Conservation (phyloP, 176 grass and related monocot genomes). For the Saccharum spontaneum region DNA sequence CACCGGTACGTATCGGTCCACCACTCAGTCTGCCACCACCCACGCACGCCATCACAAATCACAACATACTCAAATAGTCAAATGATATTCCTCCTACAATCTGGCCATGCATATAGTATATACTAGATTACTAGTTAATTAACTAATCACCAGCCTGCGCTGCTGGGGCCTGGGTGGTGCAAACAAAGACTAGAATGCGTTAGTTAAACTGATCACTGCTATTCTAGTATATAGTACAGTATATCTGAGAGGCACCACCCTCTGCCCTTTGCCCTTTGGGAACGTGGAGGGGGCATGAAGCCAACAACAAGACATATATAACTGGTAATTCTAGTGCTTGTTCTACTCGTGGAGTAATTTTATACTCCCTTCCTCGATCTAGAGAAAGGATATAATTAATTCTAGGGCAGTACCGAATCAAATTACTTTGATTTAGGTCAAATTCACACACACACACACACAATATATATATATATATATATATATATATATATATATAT, state of each 20-base stretch:
- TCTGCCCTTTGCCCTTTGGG: slow-evolving; percentile 22
- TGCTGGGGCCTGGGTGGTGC: background rate
- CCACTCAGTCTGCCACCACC: background rate
- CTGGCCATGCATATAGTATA: background rate
- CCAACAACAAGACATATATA: background rate
- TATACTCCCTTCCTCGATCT: background rate
- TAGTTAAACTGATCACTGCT: background rate
- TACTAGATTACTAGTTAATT: too few relatives aligned
- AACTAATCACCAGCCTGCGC: too few relatives aligned
- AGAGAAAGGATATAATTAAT: too few relatives aligned
- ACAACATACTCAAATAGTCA: background rate
- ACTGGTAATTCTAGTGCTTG: background rate
- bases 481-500: too few relatives aligned
- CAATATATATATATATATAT: too few relatives aligned
- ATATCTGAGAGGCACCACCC: background rate
- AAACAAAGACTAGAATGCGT: background rate
- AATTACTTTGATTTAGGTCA: too few relatives aligned
- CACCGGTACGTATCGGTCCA: background rate
- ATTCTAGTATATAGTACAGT: too few relatives aligned
- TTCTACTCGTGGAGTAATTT: background rate
- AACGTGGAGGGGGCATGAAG: background rate
- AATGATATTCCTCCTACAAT: background rate
- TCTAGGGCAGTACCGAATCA: too few relatives aligned
- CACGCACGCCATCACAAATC: background rate
- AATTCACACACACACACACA: too few relatives aligned